A percentile compares a stretch with the other conserved stretches of the same genome.
phyloP scores from a whole-genome alignment of 2,329 filamentous ascomycete genomes.

The Camptophora hylomeconis region DNA sequence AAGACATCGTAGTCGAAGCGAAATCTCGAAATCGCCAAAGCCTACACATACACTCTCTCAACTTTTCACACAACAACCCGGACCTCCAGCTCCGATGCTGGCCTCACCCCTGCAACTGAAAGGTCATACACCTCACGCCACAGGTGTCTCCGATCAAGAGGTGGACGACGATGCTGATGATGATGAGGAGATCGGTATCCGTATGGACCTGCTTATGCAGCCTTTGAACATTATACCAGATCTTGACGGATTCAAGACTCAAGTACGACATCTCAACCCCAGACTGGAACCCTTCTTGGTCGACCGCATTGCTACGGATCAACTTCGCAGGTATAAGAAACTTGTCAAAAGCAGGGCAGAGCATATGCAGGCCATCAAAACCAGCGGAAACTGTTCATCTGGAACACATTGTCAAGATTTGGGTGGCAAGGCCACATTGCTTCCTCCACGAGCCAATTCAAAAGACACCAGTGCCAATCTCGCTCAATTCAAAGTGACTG shows the following conservation, averaged over 20 bases:
- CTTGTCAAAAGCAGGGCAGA: slow-evolving; percentile 58
- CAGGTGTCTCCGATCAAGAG: too few relatives aligned
- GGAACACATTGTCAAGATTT: slow-evolving; percentile 50
- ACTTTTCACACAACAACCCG: slow-evolving; percentile 44
- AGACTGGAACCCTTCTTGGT: slow-evolving; percentile 54
- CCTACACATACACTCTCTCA: slow-evolving; percentile 33
- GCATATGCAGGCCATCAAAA: slow-evolving; percentile 48
- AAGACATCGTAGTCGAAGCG: slow-evolving; percentile 42
- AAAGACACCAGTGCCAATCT: slow-evolving; percentile 46
- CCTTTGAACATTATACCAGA: slow-evolving; percentile 60
- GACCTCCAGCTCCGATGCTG: slow-evolving; percentile 44
- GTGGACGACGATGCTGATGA: slow-evolving; percentile 22
- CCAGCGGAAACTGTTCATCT: slow-evolving; percentile 45
- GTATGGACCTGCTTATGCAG: slow-evolving; percentile 47
- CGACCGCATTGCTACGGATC: slow-evolving; percentile 71
- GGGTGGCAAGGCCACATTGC: slow-evolving; percentile 51
- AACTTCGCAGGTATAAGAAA: slow-evolving; percentile 64
- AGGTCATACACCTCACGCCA: slow-evolving; percentile 10
- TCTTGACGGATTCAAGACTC: slow-evolving; percentile 60
- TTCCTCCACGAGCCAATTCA: slow-evolving; percentile 41
- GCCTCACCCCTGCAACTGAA: slow-evolving; percentile 32
- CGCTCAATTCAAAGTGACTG: slow-evolving; percentile 41
- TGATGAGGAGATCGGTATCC: slow-evolving; percentile 20
- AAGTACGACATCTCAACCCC: slow-evolving; percentile 65
- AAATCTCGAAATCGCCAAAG: slow-evolving; percentile 33